Conservation (phyloP, 1,284 basidiomycete genomes). For the Pterulicium gracile region DNA sequence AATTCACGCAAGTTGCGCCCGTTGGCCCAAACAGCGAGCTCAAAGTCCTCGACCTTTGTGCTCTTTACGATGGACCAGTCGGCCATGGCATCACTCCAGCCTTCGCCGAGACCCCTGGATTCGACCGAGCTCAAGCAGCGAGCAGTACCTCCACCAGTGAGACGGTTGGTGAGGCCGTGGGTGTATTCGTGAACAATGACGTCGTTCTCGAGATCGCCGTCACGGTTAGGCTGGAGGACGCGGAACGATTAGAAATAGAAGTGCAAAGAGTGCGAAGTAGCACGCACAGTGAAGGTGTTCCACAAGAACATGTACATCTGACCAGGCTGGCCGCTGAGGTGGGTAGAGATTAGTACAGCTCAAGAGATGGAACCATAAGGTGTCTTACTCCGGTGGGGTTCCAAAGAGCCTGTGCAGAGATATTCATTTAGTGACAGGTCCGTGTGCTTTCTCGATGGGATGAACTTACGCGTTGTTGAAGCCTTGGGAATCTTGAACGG, state of each 20-base stretch:
- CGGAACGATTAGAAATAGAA: neutral
- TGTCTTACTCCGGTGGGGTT: conserved; percentile 28
- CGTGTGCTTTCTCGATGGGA: conserved; percentile 15
- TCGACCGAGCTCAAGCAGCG: conserved; percentile 38
- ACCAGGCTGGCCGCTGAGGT: conserved; percentile 20
- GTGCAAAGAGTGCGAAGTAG: neutral
- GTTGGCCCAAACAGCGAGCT: conserved; percentile 12
- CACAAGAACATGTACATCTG: conserved; percentile 30
- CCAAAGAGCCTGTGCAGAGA: neutral
- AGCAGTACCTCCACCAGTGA: conserved; percentile 35
- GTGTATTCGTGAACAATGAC: conserved; percentile 27
- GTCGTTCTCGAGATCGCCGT: conserved; percentile 29
- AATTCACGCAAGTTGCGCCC: conserved; percentile 21
- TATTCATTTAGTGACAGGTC: too few species aligned
- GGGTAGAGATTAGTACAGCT: neutral
- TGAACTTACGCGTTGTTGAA: conserved; percentile 33
- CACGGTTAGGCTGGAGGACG: conserved; percentile 18
- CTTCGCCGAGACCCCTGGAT: conserved; percentile 41
- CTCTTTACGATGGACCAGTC: conserved; percentile 30
- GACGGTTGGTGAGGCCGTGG: conserved; percentile 27
- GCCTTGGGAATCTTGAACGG: conserved; percentile 26
- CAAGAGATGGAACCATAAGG: conserved; percentile 4
- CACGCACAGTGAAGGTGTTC: conserved; percentile 20
- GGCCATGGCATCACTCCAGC: conserved; percentile 43
- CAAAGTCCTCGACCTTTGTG: conserved; percentile 20